Evolutionary conservation across 108 stramenopile genomes (phyloP), one percentile per base, ranked within the genome.

Genomic region (Fistulifera pelliculosa): DNA sequence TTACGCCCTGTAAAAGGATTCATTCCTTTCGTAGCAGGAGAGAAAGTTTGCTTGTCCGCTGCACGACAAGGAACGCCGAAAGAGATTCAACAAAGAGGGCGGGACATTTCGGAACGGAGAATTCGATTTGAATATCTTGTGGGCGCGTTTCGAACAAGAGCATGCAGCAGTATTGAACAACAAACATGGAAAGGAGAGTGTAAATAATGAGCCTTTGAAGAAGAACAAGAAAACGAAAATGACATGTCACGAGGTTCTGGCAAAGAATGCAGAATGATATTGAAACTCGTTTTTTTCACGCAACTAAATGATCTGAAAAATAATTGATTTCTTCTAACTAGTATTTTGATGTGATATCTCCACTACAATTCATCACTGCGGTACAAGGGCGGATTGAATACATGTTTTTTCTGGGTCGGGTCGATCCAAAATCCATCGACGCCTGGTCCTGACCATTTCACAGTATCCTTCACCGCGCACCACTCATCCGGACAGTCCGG

Each of bases 1-100:
- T 82, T 59, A 73, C 83, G 5, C 86, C 89, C 0, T 94, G 92
- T 52, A 94, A 94, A 68, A 41, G 85, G 81, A 44, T 94, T 78
- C 52, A 75, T 80, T 53, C 88, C 87, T 11, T 53, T 69, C 11
- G 62, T 68, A 1, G 41, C 50, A 5, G 66, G 62, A 52, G 49
- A 50, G 62, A 25, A 85, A 80, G 81, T 84, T 71, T 56, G 93
- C 87, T 4, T 94, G 93, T 59, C 71, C 81, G 27, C 59, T 94
- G 22, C 93, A 90, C 56, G 69, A 86, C 52, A 45, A 62, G 15
- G 54, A 66, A 51, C 72, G 92, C 23, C 56, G 66, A 58, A 64
- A 73, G 55, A 66, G 87, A 27, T 27, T 89, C 13, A 25, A 47
- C 26, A 66, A 55, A 50, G 87, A 89, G 50, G 57, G 66, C 0